Evolutionary conservation across 163 green algal species (phyloP).

Genomic region (Trebouxia gelatinosa): DNA sequence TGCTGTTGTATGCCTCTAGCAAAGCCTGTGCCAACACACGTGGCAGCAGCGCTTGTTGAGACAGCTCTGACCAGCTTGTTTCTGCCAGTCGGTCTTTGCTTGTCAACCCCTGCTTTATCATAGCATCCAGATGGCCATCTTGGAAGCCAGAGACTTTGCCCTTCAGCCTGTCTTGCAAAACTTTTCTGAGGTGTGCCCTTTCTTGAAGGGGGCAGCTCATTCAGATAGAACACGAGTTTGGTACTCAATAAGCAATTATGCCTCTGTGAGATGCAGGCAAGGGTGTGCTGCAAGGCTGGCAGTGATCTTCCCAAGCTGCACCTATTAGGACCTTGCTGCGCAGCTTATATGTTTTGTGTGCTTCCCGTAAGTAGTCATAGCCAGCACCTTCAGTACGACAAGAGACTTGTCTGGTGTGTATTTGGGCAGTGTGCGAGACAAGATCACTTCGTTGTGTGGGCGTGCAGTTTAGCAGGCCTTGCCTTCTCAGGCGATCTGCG

Average conservation of each 20-base stretch:
- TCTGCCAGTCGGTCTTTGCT: neutral
- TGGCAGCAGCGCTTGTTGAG: neutral
- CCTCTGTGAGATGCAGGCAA: too few relatives aligned
- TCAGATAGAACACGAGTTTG: neutral
- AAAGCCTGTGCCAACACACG: neutral
- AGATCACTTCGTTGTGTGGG: too few relatives aligned
- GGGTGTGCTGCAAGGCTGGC: too few relatives aligned
- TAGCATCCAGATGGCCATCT: neutral
- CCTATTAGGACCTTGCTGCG: too few relatives aligned
- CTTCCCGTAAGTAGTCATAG: too few relatives aligned
- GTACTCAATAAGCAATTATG: neutral
- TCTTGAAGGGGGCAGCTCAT: conserved; percentile 3
- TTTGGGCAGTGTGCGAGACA: too few relatives aligned
- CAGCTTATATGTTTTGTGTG: too few relatives aligned
- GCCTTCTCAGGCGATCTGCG: too few relatives aligned
- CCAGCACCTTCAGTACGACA: too few relatives aligned
- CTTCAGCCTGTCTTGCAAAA: conserved; percentile 3
- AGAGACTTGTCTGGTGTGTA: too few relatives aligned
- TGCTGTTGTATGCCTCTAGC: conserved; percentile 9
- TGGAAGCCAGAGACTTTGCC: conserved; percentile 11
- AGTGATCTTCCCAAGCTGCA: too few relatives aligned
- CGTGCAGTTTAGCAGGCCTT: too few relatives aligned
- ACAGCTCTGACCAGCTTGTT: conserved; percentile 16
- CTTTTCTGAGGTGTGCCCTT: neutral
- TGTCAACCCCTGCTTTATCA: conserved; percentile 3